phyloP scores from a whole-genome alignment of 768 basidiomycete species.

The Tylopilus sp. region DNA sequence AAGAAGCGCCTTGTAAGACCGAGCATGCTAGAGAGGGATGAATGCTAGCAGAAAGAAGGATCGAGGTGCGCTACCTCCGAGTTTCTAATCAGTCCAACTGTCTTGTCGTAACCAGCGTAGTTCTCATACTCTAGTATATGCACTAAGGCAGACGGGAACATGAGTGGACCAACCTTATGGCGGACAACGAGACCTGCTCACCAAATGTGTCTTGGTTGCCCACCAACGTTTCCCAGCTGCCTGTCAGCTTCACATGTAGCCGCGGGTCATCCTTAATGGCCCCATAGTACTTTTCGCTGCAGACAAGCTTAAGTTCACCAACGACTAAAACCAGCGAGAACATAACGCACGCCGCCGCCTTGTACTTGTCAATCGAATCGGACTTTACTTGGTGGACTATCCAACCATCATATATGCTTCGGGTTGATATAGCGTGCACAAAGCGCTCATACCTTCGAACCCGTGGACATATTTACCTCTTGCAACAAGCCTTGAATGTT shows the following conservation, averaged over 20 bases:
- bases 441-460: conserved; percentile 60
- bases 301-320: conserved; percentile 7
- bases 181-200: conserved; percentile 36
- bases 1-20: conserved; percentile 69
- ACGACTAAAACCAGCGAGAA: background rate
- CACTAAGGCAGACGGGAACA: conserved; percentile 28
- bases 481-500: conserved; percentile 87
- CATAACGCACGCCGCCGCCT: conserved; percentile 78
- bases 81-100: conserved; percentile 54
- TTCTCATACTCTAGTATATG: conserved; percentile 94
- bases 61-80: conserved; percentile 53
- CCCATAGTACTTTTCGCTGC: conserved; percentile 79
- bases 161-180: background rate
- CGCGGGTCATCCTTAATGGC: conserved; percentile 71
- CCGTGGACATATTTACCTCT: conserved; percentile 93
- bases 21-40: conserved; percentile 46
- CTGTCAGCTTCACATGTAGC: conserved; percentile 83
- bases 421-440: background rate
- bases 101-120: conserved; percentile 83
- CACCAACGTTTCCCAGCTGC: conserved; percentile 89
- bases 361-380: conserved; percentile 77
- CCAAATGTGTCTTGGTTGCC: conserved; percentile 88
- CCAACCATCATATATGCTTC: conserved; percentile 1
- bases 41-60: background rate
- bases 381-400: conserved; percentile 87